Evolutionary conservation across 2,329 filamentous ascomycete species (phyloP), one percentile per base, ranked within the genome.

Genomic region (Colletotrichum shisoi): DNA sequence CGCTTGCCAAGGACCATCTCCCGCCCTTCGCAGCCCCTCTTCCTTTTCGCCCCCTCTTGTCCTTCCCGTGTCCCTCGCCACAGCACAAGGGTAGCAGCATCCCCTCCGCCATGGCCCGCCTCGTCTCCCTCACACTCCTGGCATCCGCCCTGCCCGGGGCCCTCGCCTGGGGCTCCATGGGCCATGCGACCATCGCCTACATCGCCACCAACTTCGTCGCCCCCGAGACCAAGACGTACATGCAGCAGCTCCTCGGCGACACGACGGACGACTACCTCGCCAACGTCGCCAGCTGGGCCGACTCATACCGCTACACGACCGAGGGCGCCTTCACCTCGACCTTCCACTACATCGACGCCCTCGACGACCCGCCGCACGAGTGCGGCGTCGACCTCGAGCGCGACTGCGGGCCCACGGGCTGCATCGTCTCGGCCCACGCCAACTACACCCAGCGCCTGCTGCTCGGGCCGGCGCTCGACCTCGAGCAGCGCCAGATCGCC

Each of bases 101-200:
- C 17, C 53, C 8, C 15, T 17, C 34, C 57, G 11, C 52, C 31
- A 77, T 76, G 75, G 45, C 70, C 34, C 73, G 71, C 51, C 52
- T 71, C 58, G 34, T 70, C 54, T 42, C 70, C 17, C 44, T 73
- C 53, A 65, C 71, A 31, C 53, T 72, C 34, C 67, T 75, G 61
- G 67, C 72, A n/a, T 69, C 71, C 40, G 24, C 70, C 21, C 52
- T 70, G 17, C 70, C 70, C 24, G 13, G 21, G 3, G 63, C 67
- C 37, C 42, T 63, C 51, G 80, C 80, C 62, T 82, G 80, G 80
- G 80, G 80, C 13, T 73, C 74, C 8, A 76, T 81, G 67, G 84
- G 84, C 68, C 84, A 86, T 72, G 81, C 82, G 68, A 82, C 84
- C 0, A 78, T 86, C n/a, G 84, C 84, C 21, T 84, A 84, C 72